A percentile compares a stretch with the other conserved stretches of the same genome.
phyloP scores from a whole-genome alignment of 176 grass and related monocot species.

The Urochloa ruziziensis region DNA sequence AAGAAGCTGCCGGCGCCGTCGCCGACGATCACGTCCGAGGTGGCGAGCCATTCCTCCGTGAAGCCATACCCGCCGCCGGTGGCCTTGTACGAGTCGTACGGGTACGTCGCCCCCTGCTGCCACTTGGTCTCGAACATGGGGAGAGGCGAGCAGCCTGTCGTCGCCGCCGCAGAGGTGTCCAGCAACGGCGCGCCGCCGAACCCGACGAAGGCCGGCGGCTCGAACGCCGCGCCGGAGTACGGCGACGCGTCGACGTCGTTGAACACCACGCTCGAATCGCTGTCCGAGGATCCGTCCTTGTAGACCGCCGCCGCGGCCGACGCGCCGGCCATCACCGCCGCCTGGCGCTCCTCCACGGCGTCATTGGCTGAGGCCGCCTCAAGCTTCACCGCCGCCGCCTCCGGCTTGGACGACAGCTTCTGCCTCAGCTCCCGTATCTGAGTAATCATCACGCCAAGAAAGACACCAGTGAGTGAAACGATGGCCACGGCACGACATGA shows the following conservation, averaged over 20 bases:
- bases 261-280: slow-evolving; percentile 74
- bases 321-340: not conserved
- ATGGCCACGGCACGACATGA: not conserved
- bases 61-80: slow-evolving; percentile 20
- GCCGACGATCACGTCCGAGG: slow-evolving; percentile 26
- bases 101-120: slow-evolving; percentile 15
- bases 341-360: slow-evolving; percentile 5
- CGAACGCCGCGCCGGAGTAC: slow-evolving; percentile 34
- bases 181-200: slow-evolving; percentile 34
- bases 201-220: slow-evolving; percentile 12
- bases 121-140: slow-evolving; percentile 36
- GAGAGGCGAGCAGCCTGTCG: slow-evolving; percentile 16
- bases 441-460: not conserved
- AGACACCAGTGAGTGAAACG: not conserved
- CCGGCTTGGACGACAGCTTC: slow-evolving; percentile 29
- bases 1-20: slow-evolving; percentile 36
- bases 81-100: slow-evolving; percentile 28
- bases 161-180: slow-evolving; percentile 27
- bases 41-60: slow-evolving; percentile 41
- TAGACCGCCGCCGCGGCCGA: slow-evolving; percentile 8
- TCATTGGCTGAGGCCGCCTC: slow-evolving; percentile 21
- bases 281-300: slow-evolving; percentile 82
- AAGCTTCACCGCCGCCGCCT: slow-evolving; percentile 2
- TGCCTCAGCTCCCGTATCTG: slow-evolving; percentile 50
- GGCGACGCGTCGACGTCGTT: slow-evolving; percentile 58